phyloP scores from a whole-genome alignment of 2,329 filamentous ascomycete species.

The Neofusicoccum laricinum region DNA sequence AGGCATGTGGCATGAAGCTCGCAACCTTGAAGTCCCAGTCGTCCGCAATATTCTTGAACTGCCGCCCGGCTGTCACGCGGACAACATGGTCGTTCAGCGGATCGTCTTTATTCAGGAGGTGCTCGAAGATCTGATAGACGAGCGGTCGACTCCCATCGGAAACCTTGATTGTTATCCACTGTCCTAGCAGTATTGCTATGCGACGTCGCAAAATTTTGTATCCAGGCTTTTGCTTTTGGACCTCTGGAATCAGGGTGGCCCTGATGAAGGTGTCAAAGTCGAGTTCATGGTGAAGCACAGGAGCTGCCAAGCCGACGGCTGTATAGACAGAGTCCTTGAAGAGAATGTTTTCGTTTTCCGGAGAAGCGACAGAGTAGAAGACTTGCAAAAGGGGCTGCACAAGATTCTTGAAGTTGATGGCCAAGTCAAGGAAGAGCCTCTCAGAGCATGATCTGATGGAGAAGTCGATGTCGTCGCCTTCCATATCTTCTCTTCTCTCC shows the following conservation, averaged over 20 bases:
- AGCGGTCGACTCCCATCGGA: constrained; percentile 65
- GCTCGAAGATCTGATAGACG: constrained; percentile 85
- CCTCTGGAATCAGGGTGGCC: constrained; percentile 73
- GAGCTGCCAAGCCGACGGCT: constrained; percentile 80
- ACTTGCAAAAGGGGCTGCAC: constrained; percentile 77
- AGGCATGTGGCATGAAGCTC: constrained; percentile 73
- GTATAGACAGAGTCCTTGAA: constrained; percentile 94
- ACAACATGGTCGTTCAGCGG: constrained; percentile 86
- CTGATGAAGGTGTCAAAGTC: constrained; percentile 81
- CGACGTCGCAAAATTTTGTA: constrained; percentile 84
- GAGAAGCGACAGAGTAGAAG: constrained; percentile 72
- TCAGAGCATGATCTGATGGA: constrained; percentile 90
- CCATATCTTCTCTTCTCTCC: constrained; percentile 84
- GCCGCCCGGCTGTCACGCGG: constrained; percentile 82
- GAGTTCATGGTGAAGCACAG: constrained; percentile 69
- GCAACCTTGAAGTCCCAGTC: constrained; percentile 78
- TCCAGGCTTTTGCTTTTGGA: constrained; percentile 63
- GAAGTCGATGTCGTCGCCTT: constrained; percentile 80
- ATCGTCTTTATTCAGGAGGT: constrained; percentile 76
- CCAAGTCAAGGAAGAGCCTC: constrained; percentile 86
- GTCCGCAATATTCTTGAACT: constrained; percentile 76
- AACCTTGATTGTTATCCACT: constrained; percentile 83
- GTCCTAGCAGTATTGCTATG: constrained; percentile 81
- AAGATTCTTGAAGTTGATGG: constrained; percentile 82
- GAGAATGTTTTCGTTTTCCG: constrained; percentile 66